Evolutionary conservation across 2,329 filamentous ascomycete genomes (phyloP), one percentile per base, ranked within the genome.

Genomic region (Stagonosporopsis cucurbitacearum): DNA sequence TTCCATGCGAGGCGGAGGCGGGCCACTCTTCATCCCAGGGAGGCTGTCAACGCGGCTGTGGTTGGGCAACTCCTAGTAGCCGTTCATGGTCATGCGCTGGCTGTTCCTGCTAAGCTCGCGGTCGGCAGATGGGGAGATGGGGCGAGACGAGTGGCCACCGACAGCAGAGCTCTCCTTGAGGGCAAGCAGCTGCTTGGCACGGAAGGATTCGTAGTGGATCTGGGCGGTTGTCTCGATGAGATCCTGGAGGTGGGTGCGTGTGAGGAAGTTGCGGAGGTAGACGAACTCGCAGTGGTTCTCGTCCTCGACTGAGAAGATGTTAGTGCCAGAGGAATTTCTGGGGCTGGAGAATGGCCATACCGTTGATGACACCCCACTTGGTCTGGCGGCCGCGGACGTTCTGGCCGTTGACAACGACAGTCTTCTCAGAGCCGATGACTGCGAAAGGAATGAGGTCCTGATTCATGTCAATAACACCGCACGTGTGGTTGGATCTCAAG

Each of bases 151-250:
- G 82, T 87, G 84, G 60, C 81, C 81, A 64, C 88, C 90, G 65
- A 92, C 90, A 67, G 92, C 91, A 75, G 91, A 96, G 84, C 90
- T 96, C 84, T 99, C 95, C 87, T 98, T 99, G 77, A 99, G 86
- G 55, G 95, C 95, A 75, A 99, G 82, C 72, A 99, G 84, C 81
- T 99, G 95, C 88, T 99, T 99, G 72, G 95, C 93, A 80, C 95
- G 93, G 93, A 99, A 99, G 57, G 92, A 96, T 85, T 99, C 95
- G 84, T 99, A 99, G 85, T 99, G 95, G 80, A 97, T 99, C 84
- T 99, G 95, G 68, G 93, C 97, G 43, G 95, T 99, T 28, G 95
- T 99, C 82, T 99, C 95, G 79, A 99, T 97, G 67, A 99, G 87
- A 74, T 99, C 95, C 84, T 99, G 95, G 54, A 99, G 87, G 79